Evolutionary conservation across 2,329 filamentous ascomycete species (phyloP), one percentile per base, ranked within the genome.

Genomic region (Cladophialophora yegresii): DNA sequence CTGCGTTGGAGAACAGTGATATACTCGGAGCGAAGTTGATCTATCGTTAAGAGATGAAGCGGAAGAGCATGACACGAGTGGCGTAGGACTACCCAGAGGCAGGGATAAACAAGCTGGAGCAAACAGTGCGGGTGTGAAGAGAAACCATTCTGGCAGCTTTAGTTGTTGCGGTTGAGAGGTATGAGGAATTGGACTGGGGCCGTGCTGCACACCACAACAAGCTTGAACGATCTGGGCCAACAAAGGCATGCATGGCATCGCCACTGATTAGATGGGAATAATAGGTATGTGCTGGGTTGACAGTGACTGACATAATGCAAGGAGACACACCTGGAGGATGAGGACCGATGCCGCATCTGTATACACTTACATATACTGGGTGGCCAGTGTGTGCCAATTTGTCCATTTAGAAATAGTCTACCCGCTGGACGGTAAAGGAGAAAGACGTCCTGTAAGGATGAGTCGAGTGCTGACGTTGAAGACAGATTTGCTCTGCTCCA

Each of bases 171-270:
- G 20, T 32, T 9, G 47, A 9, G 7, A 36, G 47, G 30, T 51
- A 26, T 59, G 57, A 26, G 20, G 54, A 32, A 51, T 30, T 51
- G 30, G 47, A 51, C 57, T 13, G 40, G 57, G 57, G 30, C 57
- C 57, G 57, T 59, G 57, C 57, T 20, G 30, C 57, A 59, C 45
- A 59, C 28, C 57, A 59, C 40, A 50, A 51, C 26, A 58, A 59
- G 20, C 45, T 51, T 45, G n/a, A 28, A 12, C 28, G 45, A 59
- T 53, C 28, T 26, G 45, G 47, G n/a, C 57, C 28, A 28, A 30
- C 47, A 40, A 16, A 36, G 57, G 57, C 57, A 59, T 40, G 57
- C 50, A 51, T 33, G 45, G 57, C 36, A 30, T 23, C 47, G 51
- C 57, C 30, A 51, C 13, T 59, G 47, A 16, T 36, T 47, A 26